Evolutionary conservation across 805 yeast species (phyloP).

Genomic region (Candida insectorum): DNA sequence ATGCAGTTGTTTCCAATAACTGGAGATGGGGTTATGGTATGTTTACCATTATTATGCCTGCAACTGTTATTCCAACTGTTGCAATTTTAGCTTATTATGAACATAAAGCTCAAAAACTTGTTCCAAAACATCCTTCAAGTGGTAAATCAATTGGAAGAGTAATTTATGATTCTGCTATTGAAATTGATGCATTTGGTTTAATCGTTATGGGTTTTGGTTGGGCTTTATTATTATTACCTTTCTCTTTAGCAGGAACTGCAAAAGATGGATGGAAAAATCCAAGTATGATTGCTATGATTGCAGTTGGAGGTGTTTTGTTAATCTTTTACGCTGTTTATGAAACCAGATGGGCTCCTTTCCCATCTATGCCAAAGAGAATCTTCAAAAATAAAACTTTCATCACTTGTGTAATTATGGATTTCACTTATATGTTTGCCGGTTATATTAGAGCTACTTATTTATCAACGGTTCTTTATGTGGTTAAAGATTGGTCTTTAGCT

Average conservation of each 20-base stretch:
- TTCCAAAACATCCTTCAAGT: constrained; percentile 4
- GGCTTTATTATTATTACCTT: constrained; percentile 36
- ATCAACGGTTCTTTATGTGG: constrained; percentile 30
- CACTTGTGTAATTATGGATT: constrained; percentile 29
- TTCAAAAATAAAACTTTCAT: constrained; percentile 33
- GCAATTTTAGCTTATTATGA: constrained; percentile 28
- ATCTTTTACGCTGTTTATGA: constrained; percentile 34
- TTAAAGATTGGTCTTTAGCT: constrained; percentile 24
- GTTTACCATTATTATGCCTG: constrained; percentile 46
- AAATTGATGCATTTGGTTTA: constrained; percentile 37
- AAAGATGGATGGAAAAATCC: constrained; percentile 34
- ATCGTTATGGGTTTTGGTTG: constrained; percentile 37
- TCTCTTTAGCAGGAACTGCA: constrained; percentile 32
- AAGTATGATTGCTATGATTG: constrained; percentile 41
- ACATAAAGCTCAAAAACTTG: constrained; percentile 19
- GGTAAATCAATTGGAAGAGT: not conserved
- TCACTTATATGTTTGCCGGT: constrained; percentile 28
- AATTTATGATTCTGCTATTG: constrained; percentile 15
- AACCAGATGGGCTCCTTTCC: constrained; percentile 29
- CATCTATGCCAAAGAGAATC: constrained; percentile 34
- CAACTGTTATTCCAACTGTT: constrained; percentile 32
- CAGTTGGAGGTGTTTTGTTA: constrained; percentile 35
- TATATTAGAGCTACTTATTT: constrained; percentile 25
- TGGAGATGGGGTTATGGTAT: constrained; percentile 57
- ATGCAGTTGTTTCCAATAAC: constrained; percentile 24